A percentile compares a stretch with the other conserved stretches of the same genome.
phyloP scores from a whole-genome alignment of 2,329 filamentous ascomycete genomes.

The Cladosporium colombiae region DNA sequence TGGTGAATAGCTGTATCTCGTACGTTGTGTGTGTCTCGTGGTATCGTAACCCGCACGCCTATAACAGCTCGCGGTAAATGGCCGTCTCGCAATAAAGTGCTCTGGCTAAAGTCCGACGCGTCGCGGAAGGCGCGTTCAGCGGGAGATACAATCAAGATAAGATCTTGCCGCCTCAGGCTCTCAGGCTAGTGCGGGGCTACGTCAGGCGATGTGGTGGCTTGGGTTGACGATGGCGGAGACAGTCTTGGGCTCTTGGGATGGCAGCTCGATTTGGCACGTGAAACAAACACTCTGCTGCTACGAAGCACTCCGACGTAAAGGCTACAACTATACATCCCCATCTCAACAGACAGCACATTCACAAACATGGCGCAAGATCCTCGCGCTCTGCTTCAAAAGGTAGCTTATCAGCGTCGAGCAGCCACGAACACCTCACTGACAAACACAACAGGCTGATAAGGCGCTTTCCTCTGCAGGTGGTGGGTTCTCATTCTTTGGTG shows the following conservation, averaged over 20 bases:
- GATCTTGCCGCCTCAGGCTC: not conserved
- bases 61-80: not conserved
- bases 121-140: not conserved
- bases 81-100: conserved; percentile 4
- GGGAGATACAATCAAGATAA: not conserved
- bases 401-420: conserved; percentile 39
- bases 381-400: conserved; percentile 76
- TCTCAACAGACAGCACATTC: not conserved
- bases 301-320: not conserved
- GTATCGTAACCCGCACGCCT: not conserved
- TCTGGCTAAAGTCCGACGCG: not conserved
- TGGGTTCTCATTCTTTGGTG: conserved; percentile 89
- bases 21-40: not conserved
- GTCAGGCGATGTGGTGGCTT: conserved; percentile 1
- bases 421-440: conserved; percentile 16
- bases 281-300: conserved; percentile 7
- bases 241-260: not conserved
- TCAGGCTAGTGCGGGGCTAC: conserved; percentile 2
- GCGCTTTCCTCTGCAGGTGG: conserved; percentile 69
- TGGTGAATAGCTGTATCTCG: not conserved
- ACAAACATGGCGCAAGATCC: conserved; percentile 56
- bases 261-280: conserved; percentile 4
- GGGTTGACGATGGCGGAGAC: not conserved
- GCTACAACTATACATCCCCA: not conserved
- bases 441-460: conserved; percentile 75